Evolutionary conservation across 1,284 basidiomycete genomes (phyloP), one percentile per base, ranked within the genome.

Genomic region (Pseudozyma sp.): DNA sequence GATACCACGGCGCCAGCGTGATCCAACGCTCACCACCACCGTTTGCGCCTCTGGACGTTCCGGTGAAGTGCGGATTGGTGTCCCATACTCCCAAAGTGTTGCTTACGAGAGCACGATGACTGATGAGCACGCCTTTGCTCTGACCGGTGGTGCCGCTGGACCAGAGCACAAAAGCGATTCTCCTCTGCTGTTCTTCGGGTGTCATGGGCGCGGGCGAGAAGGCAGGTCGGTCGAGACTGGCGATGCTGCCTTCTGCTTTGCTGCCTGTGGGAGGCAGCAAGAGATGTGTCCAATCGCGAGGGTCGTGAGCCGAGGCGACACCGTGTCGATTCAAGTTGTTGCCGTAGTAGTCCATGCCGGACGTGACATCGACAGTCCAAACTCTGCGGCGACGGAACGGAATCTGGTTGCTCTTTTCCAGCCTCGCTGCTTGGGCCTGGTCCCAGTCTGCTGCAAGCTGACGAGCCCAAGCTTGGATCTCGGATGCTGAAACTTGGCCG

Each of bases 111-210:
- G 80, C 83, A 6, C 64, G 63, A 63, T 86, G 85, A 24, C 78
- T 77, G 35, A 85, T 67, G 34, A 85, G 64, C 42, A 86, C 85
- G 16, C 84, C 85, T 50, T 85, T 85, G 59, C 72, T 78, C 71
- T 84, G 82, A 34, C 85, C 85, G 7, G 80, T 84, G 11, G 85
- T 85, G 2, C 84, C 85, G 19, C 80, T 81, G 16, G 76, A 79
- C 85, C 84, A 85, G 40, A 85, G 72, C 13, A 84, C 72, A 37
- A 83, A 69, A 7, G 82, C 80, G 29, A 74, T 65, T n/a, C 80
- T 51, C 17, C 65, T 34, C 43, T 57, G 54, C 47, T 74, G 71
- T 52, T 78, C 80, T 35, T 60, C 65, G 4, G 53, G 50, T 17
- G 63, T 65, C 69, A 77, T 70, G 14, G 58, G 48, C 3, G 60